phyloP scores from a whole-genome alignment of 495 filamentous ascomycete species.

The Penicillium turbatum region DNA sequence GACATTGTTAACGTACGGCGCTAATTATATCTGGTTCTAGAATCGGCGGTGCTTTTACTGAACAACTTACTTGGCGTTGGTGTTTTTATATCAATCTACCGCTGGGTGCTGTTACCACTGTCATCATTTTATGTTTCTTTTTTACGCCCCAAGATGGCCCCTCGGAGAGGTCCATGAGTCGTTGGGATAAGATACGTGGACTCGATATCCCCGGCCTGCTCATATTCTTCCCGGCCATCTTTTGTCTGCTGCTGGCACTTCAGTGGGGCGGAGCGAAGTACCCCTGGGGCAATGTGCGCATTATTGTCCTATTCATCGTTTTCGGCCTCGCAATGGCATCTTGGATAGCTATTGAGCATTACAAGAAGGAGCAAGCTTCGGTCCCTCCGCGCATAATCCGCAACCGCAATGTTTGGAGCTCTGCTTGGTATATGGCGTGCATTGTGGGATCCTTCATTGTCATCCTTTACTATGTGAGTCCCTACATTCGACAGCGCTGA shows the following conservation, averaged over 20 bases:
- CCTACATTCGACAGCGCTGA: neutral
- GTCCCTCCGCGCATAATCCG: neutral
- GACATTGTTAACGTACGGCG: too few species aligned
- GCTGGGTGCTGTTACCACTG: slow-evolving; percentile 48
- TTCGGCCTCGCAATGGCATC: neutral
- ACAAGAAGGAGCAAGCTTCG: neutral
- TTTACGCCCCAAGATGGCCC: neutral
- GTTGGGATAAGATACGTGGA: too few species aligned
- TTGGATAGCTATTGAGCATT: neutral
- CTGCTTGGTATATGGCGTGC: neutral
- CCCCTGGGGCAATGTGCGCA: neutral
- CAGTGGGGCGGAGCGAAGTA: neutral
- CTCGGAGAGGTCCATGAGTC: neutral
- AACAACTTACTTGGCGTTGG: slow-evolving; percentile 25
- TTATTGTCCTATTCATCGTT: neutral
- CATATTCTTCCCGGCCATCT: neutral
- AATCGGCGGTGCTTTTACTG: neutral
- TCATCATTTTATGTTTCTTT: neutral
- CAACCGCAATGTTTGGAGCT: neutral
- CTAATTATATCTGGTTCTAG: too few species aligned
- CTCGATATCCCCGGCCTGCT: neutral
- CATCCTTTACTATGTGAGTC: neutral
- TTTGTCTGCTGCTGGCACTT: neutral
- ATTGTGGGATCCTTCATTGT: neutral
- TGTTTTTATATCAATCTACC: slow-evolving; percentile 54